Evolutionary conservation across 305 asterid species (phyloP).

Genomic region (Plantago coronopus): DNA sequence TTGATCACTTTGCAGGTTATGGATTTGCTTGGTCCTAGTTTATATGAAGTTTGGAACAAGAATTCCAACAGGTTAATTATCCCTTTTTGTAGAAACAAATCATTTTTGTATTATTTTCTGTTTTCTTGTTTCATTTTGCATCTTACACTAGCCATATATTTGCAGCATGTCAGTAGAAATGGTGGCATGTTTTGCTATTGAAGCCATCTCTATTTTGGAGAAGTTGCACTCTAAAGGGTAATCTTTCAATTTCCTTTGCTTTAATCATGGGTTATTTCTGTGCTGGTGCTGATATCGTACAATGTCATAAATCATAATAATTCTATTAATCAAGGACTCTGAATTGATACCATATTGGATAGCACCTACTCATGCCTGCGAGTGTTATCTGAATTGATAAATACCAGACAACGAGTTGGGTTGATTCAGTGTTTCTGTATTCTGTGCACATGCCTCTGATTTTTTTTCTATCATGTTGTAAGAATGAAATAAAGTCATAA

Average conservation of each 20-base stretch:
- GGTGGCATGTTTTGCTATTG: conserved; percentile 87
- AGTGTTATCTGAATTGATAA: not conserved
- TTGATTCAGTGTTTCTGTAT: not conserved
- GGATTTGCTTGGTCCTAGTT: conserved; percentile 85
- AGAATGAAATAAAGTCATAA: not conserved
- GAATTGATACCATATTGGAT: not conserved
- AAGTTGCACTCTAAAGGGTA: conserved; percentile 80
- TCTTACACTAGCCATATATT: conserved; percentile 21
- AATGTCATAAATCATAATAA: not conserved
- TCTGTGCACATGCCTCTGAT: no score
- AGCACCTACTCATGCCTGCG: not conserved
- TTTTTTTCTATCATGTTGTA: not conserved
- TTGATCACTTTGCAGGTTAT: conserved; percentile 51
- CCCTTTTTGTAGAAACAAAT: not conserved
- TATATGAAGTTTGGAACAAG: conserved; percentile 78
- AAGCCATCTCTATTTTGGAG: conserved; percentile 77
- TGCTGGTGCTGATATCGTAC: not conserved
- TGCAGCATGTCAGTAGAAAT: conserved; percentile 77
- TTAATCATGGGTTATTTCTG: not conserved
- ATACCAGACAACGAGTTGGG: no score
- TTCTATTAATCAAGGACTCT: not conserved
- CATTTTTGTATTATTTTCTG: not conserved
- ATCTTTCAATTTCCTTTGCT: conserved; percentile 17
- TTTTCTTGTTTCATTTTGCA: conserved; percentile 15
- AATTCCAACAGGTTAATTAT: conserved; percentile 57